Conservation (phyloP, 805 yeast genomes). For the Myxozyma mucilagina region DNA sequence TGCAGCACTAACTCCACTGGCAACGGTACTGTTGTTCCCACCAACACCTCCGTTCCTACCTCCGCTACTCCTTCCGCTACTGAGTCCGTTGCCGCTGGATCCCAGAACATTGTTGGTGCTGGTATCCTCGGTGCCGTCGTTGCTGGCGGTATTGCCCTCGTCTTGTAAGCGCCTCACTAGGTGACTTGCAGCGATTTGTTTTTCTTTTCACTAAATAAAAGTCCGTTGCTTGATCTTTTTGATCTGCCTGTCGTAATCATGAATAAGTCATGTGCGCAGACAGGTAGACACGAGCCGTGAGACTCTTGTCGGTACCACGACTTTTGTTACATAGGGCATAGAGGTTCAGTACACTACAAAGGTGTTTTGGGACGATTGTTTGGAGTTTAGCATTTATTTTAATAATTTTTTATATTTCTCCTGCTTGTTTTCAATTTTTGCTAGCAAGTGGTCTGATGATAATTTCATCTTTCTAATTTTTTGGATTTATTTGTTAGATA, state of each 20-base stretch:
- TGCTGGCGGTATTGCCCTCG: conserved; percentile 44
- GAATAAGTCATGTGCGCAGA: background rate
- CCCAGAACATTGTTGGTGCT: conserved; percentile 40
- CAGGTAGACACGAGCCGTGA: background rate
- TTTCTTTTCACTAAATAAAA: background rate
- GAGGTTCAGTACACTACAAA: conserved; percentile 3
- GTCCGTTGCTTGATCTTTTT: background rate
- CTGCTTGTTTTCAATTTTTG: background rate
- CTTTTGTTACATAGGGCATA: conserved; percentile 1
- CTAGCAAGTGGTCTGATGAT: background rate
- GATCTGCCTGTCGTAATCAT: background rate
- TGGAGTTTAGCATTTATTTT: conserved; percentile 7
- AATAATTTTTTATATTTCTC: background rate
- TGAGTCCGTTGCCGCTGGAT: conserved; percentile 37
- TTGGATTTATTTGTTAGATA: conserved; percentile 1
- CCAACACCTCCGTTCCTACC: conserved; percentile 35
- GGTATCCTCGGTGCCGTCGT: conserved; percentile 45
- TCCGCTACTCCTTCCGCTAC: conserved; percentile 35
- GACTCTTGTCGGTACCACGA: background rate
- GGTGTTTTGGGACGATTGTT: conserved; percentile 8
- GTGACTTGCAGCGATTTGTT: background rate
- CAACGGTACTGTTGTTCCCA: conserved; percentile 22
- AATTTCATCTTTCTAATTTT: background rate
- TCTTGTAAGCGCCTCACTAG: conserved; percentile 37
- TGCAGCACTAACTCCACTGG: conserved; percentile 12